These are phyloP conservation scores for Globisporangium nodosum DNA, from an alignment of 352 stramenopile species.

Conservation along the genomic window DNA sequence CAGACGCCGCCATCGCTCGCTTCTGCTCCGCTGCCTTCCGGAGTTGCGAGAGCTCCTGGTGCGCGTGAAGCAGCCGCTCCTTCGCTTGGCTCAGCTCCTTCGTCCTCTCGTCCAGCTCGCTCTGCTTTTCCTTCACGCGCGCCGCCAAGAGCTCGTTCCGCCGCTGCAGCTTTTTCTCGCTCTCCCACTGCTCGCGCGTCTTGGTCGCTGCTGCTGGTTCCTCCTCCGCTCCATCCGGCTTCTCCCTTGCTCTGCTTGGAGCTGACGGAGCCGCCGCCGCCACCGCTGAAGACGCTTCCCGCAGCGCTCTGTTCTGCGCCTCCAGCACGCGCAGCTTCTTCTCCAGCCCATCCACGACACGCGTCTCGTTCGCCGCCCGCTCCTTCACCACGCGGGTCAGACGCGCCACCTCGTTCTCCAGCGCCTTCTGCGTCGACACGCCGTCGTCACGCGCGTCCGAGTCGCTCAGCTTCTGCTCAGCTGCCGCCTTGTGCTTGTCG, in stretches of 20 bases:
- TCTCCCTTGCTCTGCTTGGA: not conserved
- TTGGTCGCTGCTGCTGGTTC: not conserved
- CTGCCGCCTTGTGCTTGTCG: conserved; percentile 11
- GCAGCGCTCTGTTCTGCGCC: conserved; percentile 79
- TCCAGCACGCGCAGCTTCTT: conserved; percentile 69
- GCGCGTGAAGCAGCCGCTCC: conserved; percentile 23
- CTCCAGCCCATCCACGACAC: conserved; percentile 46
- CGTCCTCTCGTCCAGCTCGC: conserved; percentile 34
- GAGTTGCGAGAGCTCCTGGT: conserved; percentile 21
- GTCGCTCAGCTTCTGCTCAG: not conserved
- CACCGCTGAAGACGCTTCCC: conserved; percentile 22
- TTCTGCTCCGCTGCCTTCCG: conserved; percentile 16
- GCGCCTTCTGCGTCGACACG: conserved; percentile 6
- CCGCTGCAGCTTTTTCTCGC: conserved; percentile 66
- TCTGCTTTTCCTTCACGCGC: conserved; percentile 65
- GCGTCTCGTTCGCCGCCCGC: conserved; percentile 38
- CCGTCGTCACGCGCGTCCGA: not conserved
- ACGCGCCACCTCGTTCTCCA: conserved; percentile 45
- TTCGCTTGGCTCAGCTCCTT: conserved; percentile 37
- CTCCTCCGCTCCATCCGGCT: not conserved
- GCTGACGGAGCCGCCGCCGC: not conserved
- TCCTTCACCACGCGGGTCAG: conserved; percentile 57
- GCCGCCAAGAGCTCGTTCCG: conserved; percentile 57
- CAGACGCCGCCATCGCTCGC: not conserved
- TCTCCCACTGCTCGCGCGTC: conserved; percentile 40